phyloP scores from a whole-genome alignment of 495 filamentous ascomycete genomes.

The Lophiotrema nucula region DNA sequence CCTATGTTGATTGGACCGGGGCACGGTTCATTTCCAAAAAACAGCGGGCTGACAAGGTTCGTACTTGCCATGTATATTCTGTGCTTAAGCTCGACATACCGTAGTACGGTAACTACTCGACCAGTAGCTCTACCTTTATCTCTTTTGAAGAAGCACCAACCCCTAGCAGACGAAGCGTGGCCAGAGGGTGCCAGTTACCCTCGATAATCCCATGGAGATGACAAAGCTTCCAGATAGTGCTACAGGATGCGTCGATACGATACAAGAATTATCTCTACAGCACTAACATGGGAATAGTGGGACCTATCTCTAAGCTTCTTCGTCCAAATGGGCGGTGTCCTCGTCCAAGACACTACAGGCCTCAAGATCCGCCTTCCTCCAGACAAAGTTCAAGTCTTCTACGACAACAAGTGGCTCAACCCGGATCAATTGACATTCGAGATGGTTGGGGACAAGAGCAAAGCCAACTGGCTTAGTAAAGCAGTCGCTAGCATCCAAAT shows the following conservation, averaged over 20 bases:
- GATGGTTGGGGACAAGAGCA: constrained; percentile 15
- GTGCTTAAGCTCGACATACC: no score
- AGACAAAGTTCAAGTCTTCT: not conserved
- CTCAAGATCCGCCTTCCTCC: not conserved
- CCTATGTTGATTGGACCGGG: not conserved
- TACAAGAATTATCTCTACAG: no score
- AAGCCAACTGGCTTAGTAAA: constrained; percentile 8
- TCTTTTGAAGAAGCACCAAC: no score
- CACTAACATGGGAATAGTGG: no score
- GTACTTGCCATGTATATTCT: not conserved
- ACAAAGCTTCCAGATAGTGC: no score
- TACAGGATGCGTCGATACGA: no score
- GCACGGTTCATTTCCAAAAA: not conserved
- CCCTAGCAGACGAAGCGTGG: no score
- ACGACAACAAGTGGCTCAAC: not conserved
- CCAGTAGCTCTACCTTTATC: no score
- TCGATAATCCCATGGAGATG: no score
- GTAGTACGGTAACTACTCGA: no score
- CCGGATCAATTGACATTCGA: not conserved
- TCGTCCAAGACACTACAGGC: not conserved
- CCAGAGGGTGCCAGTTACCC: no score
- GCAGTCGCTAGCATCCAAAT: not conserved
- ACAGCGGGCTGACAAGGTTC: not conserved
- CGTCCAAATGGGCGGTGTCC: constrained; percentile 7
- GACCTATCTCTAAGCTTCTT: not conserved